Evolutionary conservation across 805 yeast genomes (phyloP).

Genomic region (Suhomyces faveliae): DNA sequence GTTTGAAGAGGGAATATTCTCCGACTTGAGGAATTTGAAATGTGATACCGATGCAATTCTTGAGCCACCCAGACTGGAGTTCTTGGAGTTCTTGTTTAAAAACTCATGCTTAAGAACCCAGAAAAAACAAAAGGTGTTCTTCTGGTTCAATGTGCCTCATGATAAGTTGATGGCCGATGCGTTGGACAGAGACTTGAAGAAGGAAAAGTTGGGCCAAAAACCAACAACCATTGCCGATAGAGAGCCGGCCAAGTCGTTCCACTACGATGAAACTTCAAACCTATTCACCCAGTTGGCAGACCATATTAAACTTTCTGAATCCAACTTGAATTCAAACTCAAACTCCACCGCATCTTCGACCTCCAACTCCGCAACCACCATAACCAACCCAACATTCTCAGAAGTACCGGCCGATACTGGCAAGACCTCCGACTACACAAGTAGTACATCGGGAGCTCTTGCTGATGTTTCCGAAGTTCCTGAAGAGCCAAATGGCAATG

Average conservation of each 20-base stretch:
- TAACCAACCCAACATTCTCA: background rate
- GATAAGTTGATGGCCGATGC: conserved; percentile 92
- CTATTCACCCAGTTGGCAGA: conserved; percentile 55
- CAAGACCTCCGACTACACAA: conserved; percentile 14
- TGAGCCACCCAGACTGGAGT: conserved; percentile 83
- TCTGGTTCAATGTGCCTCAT: conserved; percentile 95
- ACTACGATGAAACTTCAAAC: conserved; percentile 53
- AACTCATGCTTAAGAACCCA: conserved; percentile 90
- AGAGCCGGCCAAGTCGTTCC: conserved; percentile 81
- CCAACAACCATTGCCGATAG: conserved; percentile 70
- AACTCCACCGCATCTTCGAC: background rate
- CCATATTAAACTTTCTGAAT: conserved; percentile 28
- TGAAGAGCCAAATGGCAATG: conserved; percentile 7
- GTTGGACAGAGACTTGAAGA: conserved; percentile 83
- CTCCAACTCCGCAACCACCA: background rate
- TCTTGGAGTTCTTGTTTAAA: conserved; percentile 78
- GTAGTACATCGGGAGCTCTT: conserved; percentile 4
- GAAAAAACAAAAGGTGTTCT: conserved; percentile 94
- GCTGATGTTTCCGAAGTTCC: background rate
- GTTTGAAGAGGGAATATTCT: conserved; percentile 94
- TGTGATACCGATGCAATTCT: conserved; percentile 83
- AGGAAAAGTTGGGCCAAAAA: conserved; percentile 58
- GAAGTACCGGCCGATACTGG: background rate
- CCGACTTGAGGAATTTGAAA: conserved; percentile 83
- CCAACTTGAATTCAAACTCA: background rate